phyloP scores from a whole-genome alignment of 1,139 yeast species.

The Zygosaccharomyces pseudobailii region DNA sequence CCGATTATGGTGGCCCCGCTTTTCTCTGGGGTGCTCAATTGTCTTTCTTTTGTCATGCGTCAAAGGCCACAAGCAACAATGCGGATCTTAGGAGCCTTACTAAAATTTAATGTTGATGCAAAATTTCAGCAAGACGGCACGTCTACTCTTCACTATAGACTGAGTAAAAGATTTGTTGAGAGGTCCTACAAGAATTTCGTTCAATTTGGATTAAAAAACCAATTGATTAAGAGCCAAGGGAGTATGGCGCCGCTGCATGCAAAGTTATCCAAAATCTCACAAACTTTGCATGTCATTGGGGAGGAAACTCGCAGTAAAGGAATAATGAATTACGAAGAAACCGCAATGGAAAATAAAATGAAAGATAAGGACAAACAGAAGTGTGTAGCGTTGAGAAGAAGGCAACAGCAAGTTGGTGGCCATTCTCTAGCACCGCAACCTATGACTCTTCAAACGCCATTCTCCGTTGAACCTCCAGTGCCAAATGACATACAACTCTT shows the following conservation, averaged over 20 bases:
- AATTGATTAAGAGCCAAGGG: constrained; percentile 31
- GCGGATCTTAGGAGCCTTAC: constrained; percentile 41
- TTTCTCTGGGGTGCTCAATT: constrained; percentile 52
- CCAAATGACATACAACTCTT: constrained; percentile 13
- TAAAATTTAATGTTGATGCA: constrained; percentile 39
- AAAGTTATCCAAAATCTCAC: constrained; percentile 33
- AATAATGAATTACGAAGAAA: constrained; percentile 27
- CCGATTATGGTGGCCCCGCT: constrained; percentile 50
- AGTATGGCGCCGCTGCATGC: constrained; percentile 23
- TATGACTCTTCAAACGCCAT: neutral
- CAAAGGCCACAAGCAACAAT: constrained; percentile 51
- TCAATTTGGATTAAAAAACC: constrained; percentile 39
- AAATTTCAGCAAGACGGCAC: constrained; percentile 38
- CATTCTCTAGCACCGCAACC: constrained; percentile 8
- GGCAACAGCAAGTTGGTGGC: constrained; percentile 4
- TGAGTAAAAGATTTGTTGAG: constrained; percentile 46
- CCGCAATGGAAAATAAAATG: constrained; percentile 24
- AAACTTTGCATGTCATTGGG: constrained; percentile 32
- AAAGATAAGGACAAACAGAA: constrained; percentile 24
- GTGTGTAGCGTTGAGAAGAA: constrained; percentile 15
- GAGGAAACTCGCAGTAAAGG: constrained; percentile 35
- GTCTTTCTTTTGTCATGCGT: constrained; percentile 49
- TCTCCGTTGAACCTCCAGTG: neutral
- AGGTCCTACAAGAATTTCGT: constrained; percentile 44
- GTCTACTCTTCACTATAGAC: constrained; percentile 37